These are phyloP conservation scores for Tripidium arundinaceum DNA, from an alignment of 202 grass and related monocot genomes.

Conservation along the genomic window DNA sequence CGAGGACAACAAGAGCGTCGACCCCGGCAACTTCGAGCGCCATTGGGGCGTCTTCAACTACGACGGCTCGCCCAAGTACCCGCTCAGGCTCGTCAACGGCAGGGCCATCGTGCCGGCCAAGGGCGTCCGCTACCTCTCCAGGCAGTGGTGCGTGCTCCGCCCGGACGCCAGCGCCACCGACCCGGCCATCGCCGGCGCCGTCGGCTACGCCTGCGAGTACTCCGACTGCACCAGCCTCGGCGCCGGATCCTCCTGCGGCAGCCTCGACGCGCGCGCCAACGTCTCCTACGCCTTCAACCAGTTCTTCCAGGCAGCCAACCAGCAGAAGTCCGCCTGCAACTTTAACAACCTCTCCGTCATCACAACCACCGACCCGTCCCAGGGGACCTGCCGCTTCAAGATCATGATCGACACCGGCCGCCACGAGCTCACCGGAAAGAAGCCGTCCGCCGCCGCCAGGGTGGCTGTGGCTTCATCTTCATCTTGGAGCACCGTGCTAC, in stretches of 20 bases:
- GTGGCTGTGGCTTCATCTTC: not conserved
- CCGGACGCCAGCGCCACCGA: slow-evolving; percentile 37
- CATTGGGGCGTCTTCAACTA: slow-evolving; percentile 99
- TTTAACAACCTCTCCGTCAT: slow-evolving; percentile 67
- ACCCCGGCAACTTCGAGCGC: slow-evolving; percentile 90
- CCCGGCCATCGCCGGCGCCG: slow-evolving; percentile 33
- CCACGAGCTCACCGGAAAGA: slow-evolving; percentile 37
- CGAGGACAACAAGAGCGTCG: slow-evolving; percentile 85
- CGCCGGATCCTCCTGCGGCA: slow-evolving; percentile 58
- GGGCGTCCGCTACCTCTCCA: slow-evolving; percentile 67
- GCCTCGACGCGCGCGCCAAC: slow-evolving; percentile 57
- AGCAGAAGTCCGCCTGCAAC: slow-evolving; percentile 53
- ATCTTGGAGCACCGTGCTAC: not conserved
- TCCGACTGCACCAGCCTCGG: slow-evolving; percentile 90
- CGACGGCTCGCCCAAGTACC: slow-evolving; percentile 79
- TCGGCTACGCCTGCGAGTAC: slow-evolving; percentile 61
- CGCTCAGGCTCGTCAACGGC: slow-evolving; percentile 40
- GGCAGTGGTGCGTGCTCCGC: slow-evolving; percentile 76
- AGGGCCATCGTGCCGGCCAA: slow-evolving; percentile 44
- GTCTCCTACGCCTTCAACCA: slow-evolving; percentile 91
- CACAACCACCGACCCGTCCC: slow-evolving; percentile 68
- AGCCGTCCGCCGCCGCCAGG: not conserved
- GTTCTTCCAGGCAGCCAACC: slow-evolving; percentile 65
- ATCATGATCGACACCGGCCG: slow-evolving; percentile 70
- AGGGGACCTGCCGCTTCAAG: slow-evolving; percentile 59